Evolutionary conservation across 2,329 filamentous ascomycete species (phyloP), one percentile per base, ranked within the genome.

Genomic region (Pseudogymnoascus sp.): DNA sequence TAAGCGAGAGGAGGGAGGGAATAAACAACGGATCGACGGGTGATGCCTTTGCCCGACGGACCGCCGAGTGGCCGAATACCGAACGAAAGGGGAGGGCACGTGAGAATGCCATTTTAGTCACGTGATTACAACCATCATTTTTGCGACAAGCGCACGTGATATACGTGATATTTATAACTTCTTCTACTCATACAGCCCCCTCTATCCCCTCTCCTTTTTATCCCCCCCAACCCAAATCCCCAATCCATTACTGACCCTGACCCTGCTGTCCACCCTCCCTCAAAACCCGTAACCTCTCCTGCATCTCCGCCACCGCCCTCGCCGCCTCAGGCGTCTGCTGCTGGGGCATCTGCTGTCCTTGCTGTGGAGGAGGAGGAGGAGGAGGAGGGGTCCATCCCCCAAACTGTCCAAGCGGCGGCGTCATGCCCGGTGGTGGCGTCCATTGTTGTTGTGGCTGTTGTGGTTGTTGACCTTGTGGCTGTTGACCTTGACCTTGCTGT

Each of bases 391-490:
- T 35, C 29, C 29, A 61, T 2, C 23, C n/a, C 33, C 60, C 50
- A 26, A 35, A 59, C n/a, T 53, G 62, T 3, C 23, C 31, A 2
- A 46, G 2, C 2, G 42, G 42, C 2, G 42, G 42, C 2, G 42
- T 46, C 13, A 33, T 13, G 31, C 17, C 15, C 1, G 19, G 10
- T 19, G 53, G 62, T 11, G 40, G 60, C 9, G n/a, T 29, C 60
- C 60, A 62, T 11, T 63, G 62, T 15, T 63, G 62, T 3, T 11
- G 19, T 4, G 15, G 26, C 29, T 74, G 75, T 13, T 40, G 37
- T 11, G 4, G n/a, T 64, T 77, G 31, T 11, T 76, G 75, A n/a
- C 63, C 65, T 31, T 70, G 65, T 31, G 5, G 7, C 7, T 31
- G 29, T 1, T 15, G 33, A n/a, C n/a, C n/a, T n/a, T n/a, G n/a